Evolutionary conservation across 2,329 filamentous ascomycete species (phyloP).

Genomic region (Microsporum canis): DNA sequence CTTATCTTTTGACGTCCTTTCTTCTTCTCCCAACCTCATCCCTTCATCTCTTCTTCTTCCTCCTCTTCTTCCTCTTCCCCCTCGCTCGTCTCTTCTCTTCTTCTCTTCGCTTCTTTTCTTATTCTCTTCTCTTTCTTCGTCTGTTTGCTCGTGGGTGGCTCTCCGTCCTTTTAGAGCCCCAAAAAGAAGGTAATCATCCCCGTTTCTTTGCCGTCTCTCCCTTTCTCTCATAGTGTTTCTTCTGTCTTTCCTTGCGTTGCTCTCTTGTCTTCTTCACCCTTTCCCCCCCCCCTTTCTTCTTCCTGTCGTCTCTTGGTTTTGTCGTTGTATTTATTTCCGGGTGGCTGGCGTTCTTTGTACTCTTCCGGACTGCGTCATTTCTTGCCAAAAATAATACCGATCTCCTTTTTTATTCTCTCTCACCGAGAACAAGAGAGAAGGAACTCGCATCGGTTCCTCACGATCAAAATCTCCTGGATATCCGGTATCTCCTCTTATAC

Average conservation of each 20-base stretch:
- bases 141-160: constrained; percentile 9
- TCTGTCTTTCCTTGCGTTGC: constrained; percentile 14
- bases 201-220: neutral
- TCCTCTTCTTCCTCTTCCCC: neutral
- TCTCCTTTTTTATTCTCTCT: constrained; percentile 7
- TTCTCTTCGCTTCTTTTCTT: constrained; percentile 15
- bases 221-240: constrained; percentile 14
- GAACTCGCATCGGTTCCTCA: neutral
- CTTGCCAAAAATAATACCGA: neutral
- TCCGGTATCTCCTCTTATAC: neutral
- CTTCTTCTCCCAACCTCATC: neutral
- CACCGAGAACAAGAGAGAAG: neutral
- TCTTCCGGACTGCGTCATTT: neutral
- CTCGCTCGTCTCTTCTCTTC: constrained; percentile 12
- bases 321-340: neutral
- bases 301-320: constrained; percentile 8
- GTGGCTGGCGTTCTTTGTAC: neutral
- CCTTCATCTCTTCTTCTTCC: neutral
- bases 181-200: constrained; percentile 8
- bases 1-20: neutral
- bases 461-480: neutral
- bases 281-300: constrained; percentile 6
- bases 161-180: neutral
- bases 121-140: constrained; percentile 18
- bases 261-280: constrained; percentile 11